These are phyloP conservation scores for Maudiozyma saulgeensis DNA, from an alignment of 805 yeast species.

Conservation along the genomic window DNA sequence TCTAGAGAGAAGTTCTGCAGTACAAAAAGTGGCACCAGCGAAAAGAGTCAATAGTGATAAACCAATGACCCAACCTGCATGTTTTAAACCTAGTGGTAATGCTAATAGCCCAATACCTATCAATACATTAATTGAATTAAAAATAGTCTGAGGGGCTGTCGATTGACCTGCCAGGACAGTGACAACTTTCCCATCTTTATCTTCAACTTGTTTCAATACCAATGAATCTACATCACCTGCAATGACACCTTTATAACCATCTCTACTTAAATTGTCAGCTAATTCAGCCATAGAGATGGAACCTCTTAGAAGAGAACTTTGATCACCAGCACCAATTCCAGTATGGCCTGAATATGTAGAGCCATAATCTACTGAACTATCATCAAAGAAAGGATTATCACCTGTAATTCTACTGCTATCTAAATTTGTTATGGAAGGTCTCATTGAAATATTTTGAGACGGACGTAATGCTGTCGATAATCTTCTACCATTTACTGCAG, in stretches of 20 bases:
- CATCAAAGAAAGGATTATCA: slow-evolving; percentile 6
- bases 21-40: slow-evolving; percentile 62
- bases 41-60: slow-evolving; percentile 46
- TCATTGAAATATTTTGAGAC: slow-evolving; percentile 9
- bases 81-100: slow-evolving; percentile 56
- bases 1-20: slow-evolving; percentile 63
- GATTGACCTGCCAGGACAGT: slow-evolving; percentile 76
- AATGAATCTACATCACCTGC: slow-evolving; percentile 41
- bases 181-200: slow-evolving; percentile 56
- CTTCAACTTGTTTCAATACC: slow-evolving; percentile 55
- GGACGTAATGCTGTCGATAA: slow-evolving; percentile 34
- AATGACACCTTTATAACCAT: slow-evolving; percentile 22
- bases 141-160: slow-evolving; percentile 66
- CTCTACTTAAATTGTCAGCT: slow-evolving; percentile 31
- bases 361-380: slow-evolving; percentile 32
- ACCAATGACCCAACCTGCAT: slow-evolving; percentile 68
- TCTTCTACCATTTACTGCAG: slow-evolving; percentile 53
- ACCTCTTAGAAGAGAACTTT: slow-evolving; percentile 26
- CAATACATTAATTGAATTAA: slow-evolving; percentile 67
- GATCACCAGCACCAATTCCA: background rate
- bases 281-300: slow-evolving; percentile 39
- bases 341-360: slow-evolving; percentile 19
- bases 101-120: slow-evolving; percentile 72
- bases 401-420: slow-evolving; percentile 5
- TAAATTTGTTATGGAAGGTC: slow-evolving; percentile 20